Base-by-base conservation (phyloP, 108 stramenopile genomes). In the Skeletonema potamos region DNA sequence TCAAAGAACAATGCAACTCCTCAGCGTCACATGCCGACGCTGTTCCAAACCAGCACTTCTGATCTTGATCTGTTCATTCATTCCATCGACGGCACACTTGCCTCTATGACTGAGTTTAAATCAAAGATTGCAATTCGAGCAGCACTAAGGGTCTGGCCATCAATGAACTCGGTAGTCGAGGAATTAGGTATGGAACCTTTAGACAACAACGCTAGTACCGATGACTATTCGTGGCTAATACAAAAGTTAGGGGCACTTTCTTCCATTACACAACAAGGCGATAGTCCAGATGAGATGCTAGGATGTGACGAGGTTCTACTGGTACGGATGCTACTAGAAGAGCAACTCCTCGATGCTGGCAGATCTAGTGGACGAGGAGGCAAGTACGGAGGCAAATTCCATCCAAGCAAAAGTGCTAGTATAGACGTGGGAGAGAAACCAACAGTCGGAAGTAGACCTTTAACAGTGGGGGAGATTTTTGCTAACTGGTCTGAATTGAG, bases 381-480 rank as follows among this genome's bases (percentile, higher is more conserved):
- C 1, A 89, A 89, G 36, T 89, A 89, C 64, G 86, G 79, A 26
- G 70, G 64, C 22, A 80, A 74, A 61, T 89, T 72, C 55, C 85
- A 86, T 63, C 85, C 87, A 62, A 46, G 24, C 30, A 68, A 17
- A 18, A 37, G 34, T 44, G 27, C 24, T 30, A 48, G 61, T n/a
- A 58, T 27, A 18, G 48, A 11, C 51, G 37, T 3, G 30, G 34
- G 17, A 36, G 28, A 54, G 48, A 44, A 54, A 11, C 43, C 62
- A 10, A 70, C 39, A 6, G 64, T 66, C 0, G 72, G 82, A 34
- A 85, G 80, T 54, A 39, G 89, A 29, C 89, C 89, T 8, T 59
- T 89, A 30, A 89, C 89, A 5, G 89, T 87, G 9, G 89, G 89
- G 2, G 89, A 89, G 65, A 54, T 89, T n/a, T 66, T 70, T 58